Base-by-base conservation (phyloP, 441 rosid species). In the Metrosideros polymorpha region DNA sequence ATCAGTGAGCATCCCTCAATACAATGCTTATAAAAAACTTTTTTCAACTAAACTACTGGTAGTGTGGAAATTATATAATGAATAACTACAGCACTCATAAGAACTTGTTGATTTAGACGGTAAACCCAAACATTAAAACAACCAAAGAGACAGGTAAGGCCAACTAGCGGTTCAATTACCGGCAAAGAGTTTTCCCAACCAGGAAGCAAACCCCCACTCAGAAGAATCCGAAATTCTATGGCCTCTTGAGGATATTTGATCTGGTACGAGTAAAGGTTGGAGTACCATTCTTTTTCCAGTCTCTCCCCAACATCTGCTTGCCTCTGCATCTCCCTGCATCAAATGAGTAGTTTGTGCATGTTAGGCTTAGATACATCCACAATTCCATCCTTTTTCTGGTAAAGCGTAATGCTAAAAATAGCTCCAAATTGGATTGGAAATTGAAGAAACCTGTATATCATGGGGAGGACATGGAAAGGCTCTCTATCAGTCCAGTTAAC, bases 321-420 rank as follows among this genome's bases (percentile, higher is more conserved):
- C 79, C 76, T 82, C 76, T 88, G 87, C 92, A 91, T 89, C 82
- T 89, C 91, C 86, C 91, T 89, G 85, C 84, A 82, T 84, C 29
- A 30, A 8, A 82, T 77, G 50, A 61, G 8, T 22, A 66, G 15
- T 22, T 71, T 5, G 12, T 35, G 47, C 22, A 47, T 35, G 47
- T 12, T 18, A 39, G 47, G n/a, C 79, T 71, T 35, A 39, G 15
- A 71, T 71, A 39, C 39, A 39, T 71, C 49, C 79, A 24, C 49
- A 25, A 25, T 71, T n/a, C 79, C 47, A 1, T 22, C 79, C 79
- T 71, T 71, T 22, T 71, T 6, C 14, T 71, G 79, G 17, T 10
- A 39, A 71, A 71, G 17, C 3, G 79, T 24, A 22, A 71, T 39
- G 79, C 79, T 39, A 12, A 25, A 71, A 39, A 39, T 39, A 22